Base-by-base conservation (phyloP, 2,329 filamentous ascomycete genomes). In the Fulvia fulva region DNA sequence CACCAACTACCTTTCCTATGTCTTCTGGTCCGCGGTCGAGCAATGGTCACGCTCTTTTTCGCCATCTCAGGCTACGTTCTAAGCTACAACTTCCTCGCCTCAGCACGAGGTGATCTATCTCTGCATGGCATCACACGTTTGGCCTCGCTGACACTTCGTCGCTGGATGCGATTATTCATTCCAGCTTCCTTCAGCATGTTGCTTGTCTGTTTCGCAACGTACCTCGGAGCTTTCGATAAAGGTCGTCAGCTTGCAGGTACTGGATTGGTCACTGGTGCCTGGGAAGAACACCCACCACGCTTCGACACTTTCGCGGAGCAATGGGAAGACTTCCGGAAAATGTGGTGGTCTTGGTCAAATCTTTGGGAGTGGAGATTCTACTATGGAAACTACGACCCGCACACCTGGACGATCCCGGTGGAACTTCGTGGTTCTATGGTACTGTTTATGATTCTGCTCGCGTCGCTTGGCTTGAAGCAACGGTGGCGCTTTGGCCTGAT, bases 41-140 rank as follows among this genome's bases (percentile, higher is more conserved):
- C 61, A 5, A 61, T 61, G 58, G 61, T 63, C 16, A 57, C 56
- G 4, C 51, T 61, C 0, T 63, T 63, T 56, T 63, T 61, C 28
- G 59, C 59, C n/a, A 58, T 63, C 11, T 61, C 61, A 1, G 61
- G 61, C 5, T 63, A 61, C 16, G 61, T 57, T 2, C 32, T 61
- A 14, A 62, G 60, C 47, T 58, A 58, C 37, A 51, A 51, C 55
- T 57, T 62, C 7, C 52, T 62, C 8, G 55, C 49, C 9, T 21
- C 60, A 7, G 50, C 53, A 49, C 53, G 50, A 14, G 23, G 19
- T 16, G 44, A 46, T 6, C 44, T 5, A n/a, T 14, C 11, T 1
- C 21, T 23, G 6, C 19, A 49, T 9, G 53, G 44, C 9, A 28
- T 57, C 16, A 5, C 50, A 7, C 56, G 50, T 22, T 50, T 60